Conservation (phyloP, 495 filamentous ascomycete genomes). For the Penicillium macrosclerotiorum region DNA sequence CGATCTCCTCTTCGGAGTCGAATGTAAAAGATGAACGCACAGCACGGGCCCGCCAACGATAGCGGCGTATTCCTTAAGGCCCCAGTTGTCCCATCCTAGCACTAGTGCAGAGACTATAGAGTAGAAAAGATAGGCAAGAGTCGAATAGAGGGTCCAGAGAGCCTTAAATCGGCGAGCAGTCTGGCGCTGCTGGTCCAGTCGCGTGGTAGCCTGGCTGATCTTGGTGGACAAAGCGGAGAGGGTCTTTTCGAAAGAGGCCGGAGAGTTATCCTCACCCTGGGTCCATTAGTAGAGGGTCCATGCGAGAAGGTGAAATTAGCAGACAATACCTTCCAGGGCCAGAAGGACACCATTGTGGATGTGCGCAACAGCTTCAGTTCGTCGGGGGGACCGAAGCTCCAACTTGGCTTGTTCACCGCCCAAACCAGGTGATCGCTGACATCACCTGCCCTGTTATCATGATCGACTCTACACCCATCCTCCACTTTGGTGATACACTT, state of each 20-base stretch:
- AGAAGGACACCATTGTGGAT: constrained; percentile 77
- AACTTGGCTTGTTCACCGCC: background rate
- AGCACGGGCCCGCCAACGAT: constrained; percentile 76
- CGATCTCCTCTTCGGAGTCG: background rate
- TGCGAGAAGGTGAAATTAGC: background rate
- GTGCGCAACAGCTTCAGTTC: constrained; percentile 45
- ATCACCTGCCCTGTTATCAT: background rate
- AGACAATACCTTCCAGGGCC: constrained; percentile 67
- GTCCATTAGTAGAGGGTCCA: constrained; percentile 2
- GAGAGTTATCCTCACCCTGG: constrained; percentile 78
- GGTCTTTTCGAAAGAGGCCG: constrained; percentile 88
- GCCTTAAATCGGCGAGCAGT: constrained; percentile 75
- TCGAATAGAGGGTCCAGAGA: constrained; percentile 84
- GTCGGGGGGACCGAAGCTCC: constrained; percentile 57
- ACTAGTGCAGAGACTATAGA: constrained; percentile 76
- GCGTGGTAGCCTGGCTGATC: constrained; percentile 68
- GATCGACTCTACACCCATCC: too few species aligned
- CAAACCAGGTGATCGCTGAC: constrained; percentile 2
- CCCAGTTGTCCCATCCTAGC: constrained; percentile 80
- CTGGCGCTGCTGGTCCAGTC: constrained; percentile 68
- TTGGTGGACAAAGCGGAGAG: constrained; percentile 77
- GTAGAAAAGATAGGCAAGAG: constrained; percentile 85
- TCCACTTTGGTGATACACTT: too few species aligned
- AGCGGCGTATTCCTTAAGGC: constrained; percentile 68
- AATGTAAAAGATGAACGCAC: constrained; percentile 42